Evolutionary conservation across 2,329 filamentous ascomycete species (phyloP).

Genomic region (Fusarium euwallaceae): DNA sequence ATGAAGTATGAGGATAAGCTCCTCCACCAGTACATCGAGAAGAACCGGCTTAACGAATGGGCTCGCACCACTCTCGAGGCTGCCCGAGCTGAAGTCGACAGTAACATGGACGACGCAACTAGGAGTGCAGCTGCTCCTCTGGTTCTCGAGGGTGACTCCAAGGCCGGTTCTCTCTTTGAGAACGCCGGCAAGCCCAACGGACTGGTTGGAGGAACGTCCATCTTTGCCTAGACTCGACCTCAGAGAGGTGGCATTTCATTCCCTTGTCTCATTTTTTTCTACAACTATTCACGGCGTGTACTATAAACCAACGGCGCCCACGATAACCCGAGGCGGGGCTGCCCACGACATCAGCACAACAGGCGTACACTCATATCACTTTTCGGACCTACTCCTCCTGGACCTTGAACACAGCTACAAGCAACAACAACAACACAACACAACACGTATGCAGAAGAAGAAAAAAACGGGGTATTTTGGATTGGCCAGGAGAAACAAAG

Average conservation of each 20-base stretch:
- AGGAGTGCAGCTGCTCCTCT: slow-evolving; percentile 25
- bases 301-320: slow-evolving; percentile 15
- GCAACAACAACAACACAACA: slow-evolving; percentile 1
- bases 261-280: background rate
- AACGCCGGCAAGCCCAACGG: slow-evolving; percentile 27
- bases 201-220: slow-evolving; percentile 4
- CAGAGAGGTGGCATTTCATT: slow-evolving; percentile 1
- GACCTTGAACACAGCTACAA: slow-evolving; percentile 12
- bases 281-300: slow-evolving; percentile 22
- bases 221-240: slow-evolving; percentile 25
- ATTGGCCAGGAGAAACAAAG: slow-evolving; percentile 27
- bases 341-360: slow-evolving; percentile 16
- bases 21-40: slow-evolving; percentile 74
- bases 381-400: background rate
- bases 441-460: slow-evolving; percentile 20
- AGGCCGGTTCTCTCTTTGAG: slow-evolving; percentile 38
- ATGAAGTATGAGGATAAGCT: slow-evolving; percentile 79
- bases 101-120: slow-evolving; percentile 50
- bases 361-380: slow-evolving; percentile 18
- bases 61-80: slow-evolving; percentile 55
- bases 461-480: slow-evolving; percentile 31
- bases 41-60: slow-evolving; percentile 80
- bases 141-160: slow-evolving; percentile 15
- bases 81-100: slow-evolving; percentile 53
- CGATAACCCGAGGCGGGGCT: background rate